A percentile compares a stretch with the other conserved stretches of the same genome.
phyloP scores from a whole-genome alignment of 129 eudicot genomes.

The Arctium lappa region DNA sequence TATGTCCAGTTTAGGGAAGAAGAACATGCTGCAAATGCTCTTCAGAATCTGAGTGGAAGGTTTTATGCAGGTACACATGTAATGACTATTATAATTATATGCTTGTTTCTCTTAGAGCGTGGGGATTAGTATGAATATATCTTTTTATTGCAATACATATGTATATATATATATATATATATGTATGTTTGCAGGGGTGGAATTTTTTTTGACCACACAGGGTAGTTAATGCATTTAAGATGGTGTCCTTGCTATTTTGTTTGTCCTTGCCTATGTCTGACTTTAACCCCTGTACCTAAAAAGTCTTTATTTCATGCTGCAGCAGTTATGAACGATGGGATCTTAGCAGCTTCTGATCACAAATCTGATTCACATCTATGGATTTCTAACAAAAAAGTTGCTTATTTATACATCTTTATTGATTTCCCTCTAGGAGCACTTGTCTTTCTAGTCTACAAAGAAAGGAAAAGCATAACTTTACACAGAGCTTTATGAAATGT shows the following conservation, averaged over 20 bases:
- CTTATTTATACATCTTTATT: too few species aligned
- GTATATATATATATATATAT: neutral
- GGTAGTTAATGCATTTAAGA: neutral
- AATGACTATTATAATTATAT: neutral
- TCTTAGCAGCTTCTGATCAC: neutral
- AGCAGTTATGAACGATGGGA: neutral
- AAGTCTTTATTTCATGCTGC: neutral
- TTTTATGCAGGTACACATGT: slow-evolving; percentile 68
- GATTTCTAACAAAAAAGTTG: too few species aligned
- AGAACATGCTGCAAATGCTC: slow-evolving; percentile 85
- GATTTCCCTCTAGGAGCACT: neutral
- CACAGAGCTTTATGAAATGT: neutral
- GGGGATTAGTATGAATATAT: neutral
- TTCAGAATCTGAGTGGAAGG: slow-evolving; percentile 76
- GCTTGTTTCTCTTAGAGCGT: neutral
- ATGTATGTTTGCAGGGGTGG: neutral
- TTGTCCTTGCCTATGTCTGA: neutral
- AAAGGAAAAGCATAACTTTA: neutral
- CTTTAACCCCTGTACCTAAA: neutral
- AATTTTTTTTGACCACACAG: neutral
- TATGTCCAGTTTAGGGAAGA: slow-evolving; percentile 92
- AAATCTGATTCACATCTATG: neutral
- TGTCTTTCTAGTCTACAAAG: neutral
- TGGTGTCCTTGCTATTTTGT: neutral
- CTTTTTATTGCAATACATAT: too few species aligned